Evolutionary conservation across 768 basidiomycete species (phyloP).

Genomic region (Boletus tomentosulus): DNA sequence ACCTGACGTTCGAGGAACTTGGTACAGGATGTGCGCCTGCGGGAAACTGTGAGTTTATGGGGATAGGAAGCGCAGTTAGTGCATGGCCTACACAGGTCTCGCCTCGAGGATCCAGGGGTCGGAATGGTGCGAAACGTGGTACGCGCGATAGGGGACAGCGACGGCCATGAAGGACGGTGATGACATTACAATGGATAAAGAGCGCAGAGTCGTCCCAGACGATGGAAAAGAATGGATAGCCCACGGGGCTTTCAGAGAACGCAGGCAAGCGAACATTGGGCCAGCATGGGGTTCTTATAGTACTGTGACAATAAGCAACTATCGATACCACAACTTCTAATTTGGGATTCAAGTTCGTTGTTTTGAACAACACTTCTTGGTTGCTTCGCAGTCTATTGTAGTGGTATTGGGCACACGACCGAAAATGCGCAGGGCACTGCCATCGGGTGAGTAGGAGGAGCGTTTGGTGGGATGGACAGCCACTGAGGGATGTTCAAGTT

Average conservation of each 20-base stretch:
- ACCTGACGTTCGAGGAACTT: constrained; percentile 57
- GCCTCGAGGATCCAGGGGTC: constrained; percentile 27
- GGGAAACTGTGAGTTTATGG: not conserved
- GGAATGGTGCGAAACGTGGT: constrained; percentile 8
- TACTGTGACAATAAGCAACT: constrained; percentile 12
- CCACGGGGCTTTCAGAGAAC: constrained; percentile 20
- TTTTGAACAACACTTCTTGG: not conserved
- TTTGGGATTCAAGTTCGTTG: constrained; percentile 2
- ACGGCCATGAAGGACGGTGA: constrained; percentile 1
- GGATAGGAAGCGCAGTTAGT: not conserved
- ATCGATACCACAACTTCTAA: constrained; percentile 19
- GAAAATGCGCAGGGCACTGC: too few species aligned
- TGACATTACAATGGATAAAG: constrained; percentile 3
- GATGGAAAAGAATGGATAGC: constrained; percentile 25
- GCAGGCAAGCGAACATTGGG: constrained; percentile 1
- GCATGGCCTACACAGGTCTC: constrained; percentile 20
- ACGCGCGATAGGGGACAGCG: constrained; percentile 10
- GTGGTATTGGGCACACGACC: not conserved
- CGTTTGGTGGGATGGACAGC: not conserved
- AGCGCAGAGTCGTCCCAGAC: constrained; percentile 20
- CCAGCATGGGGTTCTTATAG: constrained; percentile 18
- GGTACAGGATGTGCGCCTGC: constrained; percentile 32
- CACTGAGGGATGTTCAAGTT: not conserved
- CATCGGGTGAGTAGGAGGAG: not conserved
- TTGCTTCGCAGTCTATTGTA: not conserved